phyloP scores from a whole-genome alignment of 1,139 yeast genomes.

The Meyerozyma carpophila region DNA sequence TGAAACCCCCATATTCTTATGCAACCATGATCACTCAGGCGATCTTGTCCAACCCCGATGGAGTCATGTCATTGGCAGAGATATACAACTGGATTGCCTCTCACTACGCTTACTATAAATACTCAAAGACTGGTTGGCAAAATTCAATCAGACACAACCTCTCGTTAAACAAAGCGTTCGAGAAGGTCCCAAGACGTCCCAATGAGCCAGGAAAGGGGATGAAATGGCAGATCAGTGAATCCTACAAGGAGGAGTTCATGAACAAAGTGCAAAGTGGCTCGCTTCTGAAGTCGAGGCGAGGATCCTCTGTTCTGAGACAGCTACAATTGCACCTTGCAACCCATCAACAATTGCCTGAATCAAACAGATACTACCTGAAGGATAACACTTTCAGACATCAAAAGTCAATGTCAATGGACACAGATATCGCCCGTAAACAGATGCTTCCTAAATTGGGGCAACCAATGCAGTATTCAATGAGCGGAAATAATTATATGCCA shows the following conservation, averaged over 20 bases:
- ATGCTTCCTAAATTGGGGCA: constrained; percentile 17
- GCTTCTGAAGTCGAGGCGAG: constrained; percentile 67
- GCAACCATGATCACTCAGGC: constrained; percentile 99
- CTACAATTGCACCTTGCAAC: constrained; percentile 70
- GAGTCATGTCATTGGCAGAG: constrained; percentile 83
- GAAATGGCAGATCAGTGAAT: constrained; percentile 95
- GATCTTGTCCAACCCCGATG: constrained; percentile 80
- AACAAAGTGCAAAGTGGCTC: constrained; percentile 74
- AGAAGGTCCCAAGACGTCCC: constrained; percentile 90
- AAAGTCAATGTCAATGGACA: constrained; percentile 13
- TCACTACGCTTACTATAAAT: constrained; percentile 87
- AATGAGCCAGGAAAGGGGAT: constrained; percentile 98
- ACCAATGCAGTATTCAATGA: constrained; percentile 10
- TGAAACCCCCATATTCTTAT: constrained; percentile 94
- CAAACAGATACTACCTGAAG: constrained; percentile 25
- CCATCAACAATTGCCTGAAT: constrained; percentile 61
- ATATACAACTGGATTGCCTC: constrained; percentile 86
- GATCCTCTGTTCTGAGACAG: constrained; percentile 74
- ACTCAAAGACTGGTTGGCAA: constrained; percentile 88
- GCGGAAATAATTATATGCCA: background rate
- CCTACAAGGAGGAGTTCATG: constrained; percentile 78
- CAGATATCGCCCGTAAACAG: constrained; percentile 14
- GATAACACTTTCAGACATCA: constrained; percentile 16
- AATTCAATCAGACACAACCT: constrained; percentile 80
- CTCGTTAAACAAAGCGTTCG: constrained; percentile 80